Base-by-base conservation (phyloP, 192 early-diverging fungal species). In the Backusella sp. region DNA sequence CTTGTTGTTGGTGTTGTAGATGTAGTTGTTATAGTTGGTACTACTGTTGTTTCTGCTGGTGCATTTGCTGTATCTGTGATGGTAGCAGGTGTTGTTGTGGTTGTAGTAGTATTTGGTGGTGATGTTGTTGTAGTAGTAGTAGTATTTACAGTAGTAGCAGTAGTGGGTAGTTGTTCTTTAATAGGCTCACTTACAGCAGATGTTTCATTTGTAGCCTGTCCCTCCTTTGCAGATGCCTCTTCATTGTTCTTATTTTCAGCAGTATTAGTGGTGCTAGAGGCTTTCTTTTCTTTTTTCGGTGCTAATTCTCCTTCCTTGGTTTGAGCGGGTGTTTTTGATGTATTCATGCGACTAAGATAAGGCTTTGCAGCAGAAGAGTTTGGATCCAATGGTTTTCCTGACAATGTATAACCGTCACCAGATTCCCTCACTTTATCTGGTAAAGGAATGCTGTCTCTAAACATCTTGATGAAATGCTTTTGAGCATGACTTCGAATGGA, bases 391-490 rank as follows among this genome's bases (percentile, higher is more conserved):
- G 93, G 91, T 23, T 91, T 90, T 21, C 96, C 96, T 7, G 92
- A 93, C 0, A 95, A 77, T 6, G 94, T 95, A 82, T 94, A 94
- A 0, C 94, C 94, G 14, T 82, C 86, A n/a, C 94, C 94, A 2
- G 88, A 84, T 68, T 72, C 72, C 76, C 62, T 78, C 65, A 96
- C 93, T 83, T 94, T 96, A 68, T 81, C 85, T n/a, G 96, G 96
- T 56, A 97, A 81, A 41, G 93, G 93, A 53, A 93, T 78, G 23
- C 84, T 90, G 74, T 95, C 96, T 35, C 96, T 81, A 80, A 88
- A 97, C 77, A 97, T 82, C 79, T 95, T 94, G 82, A 96, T 96
- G 75, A 97, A 95, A 79, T 95, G 92, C 79, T 96, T 96, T 85
- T 96, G 95, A 42, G 95, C 94, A 77, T 96, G 96, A 71, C 92